A percentile compares a stretch with the other conserved stretches of the same genome.
Conservation (phyloP, 2,329 filamentous ascomycete species). For the Dothidotthia symphoricarpi region DNA sequence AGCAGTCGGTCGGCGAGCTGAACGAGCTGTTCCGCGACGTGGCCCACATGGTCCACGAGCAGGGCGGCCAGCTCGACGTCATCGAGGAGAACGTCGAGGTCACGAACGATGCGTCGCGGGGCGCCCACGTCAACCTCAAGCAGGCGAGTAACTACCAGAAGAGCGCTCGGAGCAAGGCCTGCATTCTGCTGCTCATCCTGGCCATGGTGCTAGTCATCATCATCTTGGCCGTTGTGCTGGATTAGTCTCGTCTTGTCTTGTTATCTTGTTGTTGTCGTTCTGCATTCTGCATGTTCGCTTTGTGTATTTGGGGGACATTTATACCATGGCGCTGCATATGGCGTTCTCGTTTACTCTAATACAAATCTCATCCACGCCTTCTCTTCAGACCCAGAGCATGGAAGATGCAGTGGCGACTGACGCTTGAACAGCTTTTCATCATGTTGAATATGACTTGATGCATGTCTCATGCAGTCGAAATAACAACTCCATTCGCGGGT, state of each 20-base stretch:
- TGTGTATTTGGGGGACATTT: background rate
- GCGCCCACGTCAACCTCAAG: conserved; percentile 81
- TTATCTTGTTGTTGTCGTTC: too few species aligned
- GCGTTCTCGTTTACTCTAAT: background rate
- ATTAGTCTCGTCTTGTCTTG: conserved; percentile 49
- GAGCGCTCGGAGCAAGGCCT: conserved; percentile 90
- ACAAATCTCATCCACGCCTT: too few species aligned
- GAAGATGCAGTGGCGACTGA: too few species aligned
- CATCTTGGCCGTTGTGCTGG: conserved; percentile 78
- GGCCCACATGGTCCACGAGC: conserved; percentile 94
- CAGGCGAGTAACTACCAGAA: conserved; percentile 91
- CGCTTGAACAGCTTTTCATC: too few species aligned
- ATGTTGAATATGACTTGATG: too few species aligned
- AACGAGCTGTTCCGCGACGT: conserved; percentile 98
- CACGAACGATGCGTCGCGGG: conserved; percentile 75
- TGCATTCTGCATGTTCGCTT: conserved; percentile 9
- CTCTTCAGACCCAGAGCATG: too few species aligned
- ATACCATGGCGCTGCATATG: conserved; percentile 4
- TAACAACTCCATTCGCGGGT: too few species aligned
- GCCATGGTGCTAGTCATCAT: conserved; percentile 87
- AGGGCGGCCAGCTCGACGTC: conserved; percentile 82
- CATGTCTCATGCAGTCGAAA: too few species aligned
- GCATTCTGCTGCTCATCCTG: conserved; percentile 84
- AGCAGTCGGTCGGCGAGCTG: conserved; percentile 90
- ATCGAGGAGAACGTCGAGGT: conserved; percentile 87